phyloP scores from a whole-genome alignment of 768 basidiomycete species.

The Macrolepiota fuliginosa region DNA sequence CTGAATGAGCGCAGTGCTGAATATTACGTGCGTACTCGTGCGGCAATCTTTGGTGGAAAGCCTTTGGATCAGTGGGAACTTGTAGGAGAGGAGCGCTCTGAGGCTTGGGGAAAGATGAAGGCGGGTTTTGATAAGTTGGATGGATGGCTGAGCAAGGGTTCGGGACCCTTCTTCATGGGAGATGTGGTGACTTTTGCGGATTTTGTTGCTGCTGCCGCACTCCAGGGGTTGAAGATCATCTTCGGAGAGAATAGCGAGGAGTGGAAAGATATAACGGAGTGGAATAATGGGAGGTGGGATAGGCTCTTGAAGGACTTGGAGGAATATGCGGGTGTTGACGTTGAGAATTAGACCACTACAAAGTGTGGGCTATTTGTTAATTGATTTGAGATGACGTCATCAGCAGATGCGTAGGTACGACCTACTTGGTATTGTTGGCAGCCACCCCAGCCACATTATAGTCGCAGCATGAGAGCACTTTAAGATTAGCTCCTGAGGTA shows the following conservation, averaged over 20 bases:
- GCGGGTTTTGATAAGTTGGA: slow-evolving; percentile 5
- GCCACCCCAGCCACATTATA: too few relatives aligned
- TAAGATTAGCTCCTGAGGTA: too few relatives aligned
- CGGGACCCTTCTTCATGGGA: slow-evolving; percentile 8
- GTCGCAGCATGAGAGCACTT: too few relatives aligned
- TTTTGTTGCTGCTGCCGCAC: slow-evolving; percentile 4
- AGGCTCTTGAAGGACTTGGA: slow-evolving; percentile 12
- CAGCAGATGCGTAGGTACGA: too few relatives aligned
- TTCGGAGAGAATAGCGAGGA: slow-evolving; percentile 18
- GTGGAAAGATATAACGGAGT: slow-evolving; percentile 18
- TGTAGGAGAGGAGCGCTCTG: neutral
- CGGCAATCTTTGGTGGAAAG: neutral
- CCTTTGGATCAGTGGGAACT: neutral
- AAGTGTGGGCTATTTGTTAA: too few relatives aligned
- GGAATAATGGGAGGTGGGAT: slow-evolving; percentile 21
- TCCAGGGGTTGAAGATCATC: slow-evolving; percentile 10
- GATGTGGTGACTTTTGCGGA: slow-evolving; percentile 13
- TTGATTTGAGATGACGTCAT: too few relatives aligned
- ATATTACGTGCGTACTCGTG: slow-evolving; percentile 9
- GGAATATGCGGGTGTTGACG: neutral
- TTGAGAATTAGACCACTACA: neutral
- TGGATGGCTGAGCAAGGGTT: slow-evolving; percentile 8
- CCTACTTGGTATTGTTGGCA: too few relatives aligned
- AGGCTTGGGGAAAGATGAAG: slow-evolving; percentile 5
- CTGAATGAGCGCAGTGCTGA: slow-evolving; percentile 11